phyloP scores from a whole-genome alignment of 208 protist species.

The Porcisia hertigi region DNA sequence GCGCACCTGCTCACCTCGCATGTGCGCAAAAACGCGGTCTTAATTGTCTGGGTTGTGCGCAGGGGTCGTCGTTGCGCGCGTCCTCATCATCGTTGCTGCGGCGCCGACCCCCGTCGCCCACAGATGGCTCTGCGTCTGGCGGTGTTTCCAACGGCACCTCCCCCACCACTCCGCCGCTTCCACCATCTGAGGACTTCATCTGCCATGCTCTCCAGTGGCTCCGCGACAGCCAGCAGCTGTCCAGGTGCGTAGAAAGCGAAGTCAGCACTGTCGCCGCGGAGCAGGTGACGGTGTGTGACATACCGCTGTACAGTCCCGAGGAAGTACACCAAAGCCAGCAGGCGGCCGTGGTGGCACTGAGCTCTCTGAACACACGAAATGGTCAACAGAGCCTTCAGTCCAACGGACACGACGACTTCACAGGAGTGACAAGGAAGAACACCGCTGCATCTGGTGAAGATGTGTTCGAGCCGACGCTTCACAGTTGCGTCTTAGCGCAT shows the following conservation, averaged over 20 bases:
- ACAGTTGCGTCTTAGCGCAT: neutral
- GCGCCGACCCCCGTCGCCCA: neutral
- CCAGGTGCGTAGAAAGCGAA: slow-evolving; percentile 8
- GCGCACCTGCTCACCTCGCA: neutral
- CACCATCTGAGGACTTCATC: neutral
- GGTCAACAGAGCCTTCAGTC: neutral
- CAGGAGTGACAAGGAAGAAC: neutral
- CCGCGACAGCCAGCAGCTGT: slow-evolving; percentile 7
- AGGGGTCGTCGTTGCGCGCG: neutral
- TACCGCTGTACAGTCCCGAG: slow-evolving; percentile 11
- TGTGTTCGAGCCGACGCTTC: neutral
- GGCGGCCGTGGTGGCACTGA: slow-evolving; percentile 5
- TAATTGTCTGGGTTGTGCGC: neutral
- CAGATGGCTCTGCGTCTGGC: neutral
- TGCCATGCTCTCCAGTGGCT: slow-evolving; percentile 5
- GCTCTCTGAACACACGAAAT: neutral
- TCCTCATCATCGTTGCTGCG: neutral
- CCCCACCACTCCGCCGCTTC: neutral
- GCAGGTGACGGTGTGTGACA: slow-evolving; percentile 21
- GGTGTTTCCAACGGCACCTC: neutral
- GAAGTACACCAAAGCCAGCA: slow-evolving; percentile 19
- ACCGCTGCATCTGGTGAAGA: neutral
- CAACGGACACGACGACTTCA: neutral
- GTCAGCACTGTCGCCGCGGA: slow-evolving; percentile 12
- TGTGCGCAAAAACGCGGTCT: slow-evolving; percentile 8